phyloP scores from a whole-genome alignment of 441 rosid genomes.

The Gossypium aridum region DNA sequence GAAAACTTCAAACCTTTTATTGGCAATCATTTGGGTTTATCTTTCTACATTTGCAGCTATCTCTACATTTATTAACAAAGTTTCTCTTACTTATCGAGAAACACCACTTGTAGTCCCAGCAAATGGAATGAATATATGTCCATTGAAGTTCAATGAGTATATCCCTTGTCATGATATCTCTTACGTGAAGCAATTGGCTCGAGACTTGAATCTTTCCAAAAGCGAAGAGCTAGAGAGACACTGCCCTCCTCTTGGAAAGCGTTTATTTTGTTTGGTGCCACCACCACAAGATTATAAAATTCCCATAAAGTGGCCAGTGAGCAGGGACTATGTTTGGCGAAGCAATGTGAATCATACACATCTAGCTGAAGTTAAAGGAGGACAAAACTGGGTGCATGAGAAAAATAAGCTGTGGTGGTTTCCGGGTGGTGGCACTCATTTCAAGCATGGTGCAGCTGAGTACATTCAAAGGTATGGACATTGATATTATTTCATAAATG shows the following conservation, averaged over 20 bases:
- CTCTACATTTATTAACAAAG: conserved; percentile 39
- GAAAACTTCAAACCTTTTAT: not conserved
- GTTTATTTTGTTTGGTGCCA: conserved; percentile 82
- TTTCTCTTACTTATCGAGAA: conserved; percentile 45
- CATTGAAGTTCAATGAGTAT: conserved; percentile 62
- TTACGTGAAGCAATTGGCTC: conserved; percentile 46
- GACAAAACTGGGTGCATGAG: conserved; percentile 92
- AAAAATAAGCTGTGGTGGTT: conserved; percentile 83
- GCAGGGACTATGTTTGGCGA: conserved; percentile 90
- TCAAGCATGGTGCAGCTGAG: conserved; percentile 91
- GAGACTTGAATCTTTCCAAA: conserved; percentile 50
- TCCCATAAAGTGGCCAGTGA: conserved; percentile 83
- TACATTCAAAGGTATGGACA: conserved; percentile 69
- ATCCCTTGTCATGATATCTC: conserved; percentile 31
- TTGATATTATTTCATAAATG: not conserved
- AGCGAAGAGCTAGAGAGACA: conserved; percentile 90
- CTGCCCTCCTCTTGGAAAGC: conserved; percentile 69
- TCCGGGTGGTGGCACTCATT: conserved; percentile 98
- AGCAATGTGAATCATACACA: conserved; percentile 90
- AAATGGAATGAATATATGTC: conserved; percentile 45
- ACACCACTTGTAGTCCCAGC: conserved; percentile 45
- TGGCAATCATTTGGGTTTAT: conserved; percentile 6
- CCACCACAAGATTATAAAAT: conserved; percentile 82
- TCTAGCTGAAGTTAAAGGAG: conserved; percentile 90
- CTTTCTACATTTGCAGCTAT: conserved; percentile 30